Evolutionary conservation across 179 eudicot genomes (phyloP).

Genomic region (Silene vulgaris): DNA sequence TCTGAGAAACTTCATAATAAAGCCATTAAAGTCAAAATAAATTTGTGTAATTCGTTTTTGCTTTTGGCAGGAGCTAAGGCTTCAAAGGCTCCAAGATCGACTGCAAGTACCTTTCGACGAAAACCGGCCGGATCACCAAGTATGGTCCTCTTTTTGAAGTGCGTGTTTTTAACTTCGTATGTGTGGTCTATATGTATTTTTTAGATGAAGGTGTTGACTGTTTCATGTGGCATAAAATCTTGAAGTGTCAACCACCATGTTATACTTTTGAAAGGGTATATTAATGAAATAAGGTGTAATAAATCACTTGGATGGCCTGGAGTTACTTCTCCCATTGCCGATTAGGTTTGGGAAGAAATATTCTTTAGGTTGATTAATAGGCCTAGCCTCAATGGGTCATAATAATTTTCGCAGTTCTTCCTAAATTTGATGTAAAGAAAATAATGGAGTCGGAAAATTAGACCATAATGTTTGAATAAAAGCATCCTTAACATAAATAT

Average conservation of each 20-base stretch:
- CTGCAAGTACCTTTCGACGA: conserved; percentile 62
- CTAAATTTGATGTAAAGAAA: too few species aligned
- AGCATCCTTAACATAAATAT: too few species aligned
- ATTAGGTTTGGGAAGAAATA: neutral
- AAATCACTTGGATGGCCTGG: neutral
- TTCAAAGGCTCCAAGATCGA: conserved; percentile 54
- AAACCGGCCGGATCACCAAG: conserved; percentile 68
- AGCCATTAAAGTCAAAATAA: neutral
- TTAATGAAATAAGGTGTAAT: neutral
- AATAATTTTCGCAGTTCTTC: too few species aligned
- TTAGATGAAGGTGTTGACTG: neutral
- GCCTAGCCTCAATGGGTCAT: too few species aligned
- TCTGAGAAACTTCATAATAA: neutral
- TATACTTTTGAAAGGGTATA: neutral
- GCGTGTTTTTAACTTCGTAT: neutral
- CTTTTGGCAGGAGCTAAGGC: conserved; percentile 58
- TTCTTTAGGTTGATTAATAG: neutral
- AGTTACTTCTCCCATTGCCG: neutral
- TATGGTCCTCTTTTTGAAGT: conserved; percentile 18
- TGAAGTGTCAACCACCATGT: neutral
- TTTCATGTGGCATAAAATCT: neutral
- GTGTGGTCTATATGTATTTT: neutral
- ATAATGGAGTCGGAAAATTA: too few species aligned
- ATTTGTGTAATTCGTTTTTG: neutral
- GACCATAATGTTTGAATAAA: too few species aligned